A percentile compares a stretch with the other conserved stretches of the same genome.
phyloP scores from a whole-genome alignment of 148 eudicot species.

The Chenopodium suecicum region DNA sequence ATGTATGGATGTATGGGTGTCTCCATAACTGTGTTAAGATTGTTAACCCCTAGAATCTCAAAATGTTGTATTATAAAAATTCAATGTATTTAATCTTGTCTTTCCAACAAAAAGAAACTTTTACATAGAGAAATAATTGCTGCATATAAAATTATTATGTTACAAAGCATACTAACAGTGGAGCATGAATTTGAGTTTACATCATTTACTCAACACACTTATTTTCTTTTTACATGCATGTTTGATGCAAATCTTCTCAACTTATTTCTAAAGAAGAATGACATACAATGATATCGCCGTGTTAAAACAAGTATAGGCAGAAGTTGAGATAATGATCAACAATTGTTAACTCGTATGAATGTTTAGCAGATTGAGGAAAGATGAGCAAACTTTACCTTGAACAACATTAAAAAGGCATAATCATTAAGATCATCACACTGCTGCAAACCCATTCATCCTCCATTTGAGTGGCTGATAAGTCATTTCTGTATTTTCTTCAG shows the following conservation, averaged over 20 bases:
- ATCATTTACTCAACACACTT: not conserved
- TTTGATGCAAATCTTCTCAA: not conserved
- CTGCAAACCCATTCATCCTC: constrained; percentile 51
- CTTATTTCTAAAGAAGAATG: not conserved
- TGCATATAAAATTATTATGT: not conserved
- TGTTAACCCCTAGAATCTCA: not conserved
- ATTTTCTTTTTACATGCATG: not conserved
- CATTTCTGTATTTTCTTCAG: constrained; percentile 26
- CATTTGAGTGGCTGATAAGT: constrained; percentile 38
- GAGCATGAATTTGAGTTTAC: not conserved
- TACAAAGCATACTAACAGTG: not conserved
- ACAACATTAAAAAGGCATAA: not conserved
- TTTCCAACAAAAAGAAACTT: not conserved
- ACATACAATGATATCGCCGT: not conserved
- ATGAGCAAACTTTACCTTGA: constrained; percentile 1
- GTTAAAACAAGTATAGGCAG: not conserved
- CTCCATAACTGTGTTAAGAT: no score
- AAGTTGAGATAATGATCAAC: not conserved
- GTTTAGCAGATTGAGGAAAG: not conserved
- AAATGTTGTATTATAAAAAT: no score
- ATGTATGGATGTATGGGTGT: not conserved
- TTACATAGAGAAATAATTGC: not conserved
- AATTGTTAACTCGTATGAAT: not conserved
- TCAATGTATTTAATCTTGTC: no score
- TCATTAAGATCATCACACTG: constrained; percentile 31